Evolutionary conservation across 805 yeast species (phyloP).

Genomic region (Nakazawaea populi): DNA sequence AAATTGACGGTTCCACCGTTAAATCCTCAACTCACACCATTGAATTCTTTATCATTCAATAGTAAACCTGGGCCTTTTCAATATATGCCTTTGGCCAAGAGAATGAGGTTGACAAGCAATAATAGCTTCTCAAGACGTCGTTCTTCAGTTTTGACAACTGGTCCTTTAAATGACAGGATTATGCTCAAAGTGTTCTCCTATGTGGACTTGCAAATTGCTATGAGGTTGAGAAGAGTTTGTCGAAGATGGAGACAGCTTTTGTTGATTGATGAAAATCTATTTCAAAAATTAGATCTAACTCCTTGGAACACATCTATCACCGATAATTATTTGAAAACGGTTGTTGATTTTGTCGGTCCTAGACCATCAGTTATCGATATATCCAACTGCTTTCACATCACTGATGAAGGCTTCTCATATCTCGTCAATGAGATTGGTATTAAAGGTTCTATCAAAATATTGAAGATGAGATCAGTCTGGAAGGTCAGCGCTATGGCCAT

Average conservation of each 20-base stretch:
- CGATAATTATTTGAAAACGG: constrained; percentile 50
- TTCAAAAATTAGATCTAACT: constrained; percentile 46
- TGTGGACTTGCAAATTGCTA: constrained; percentile 50
- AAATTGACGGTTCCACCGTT: constrained; percentile 28
- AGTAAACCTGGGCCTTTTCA: constrained; percentile 30
- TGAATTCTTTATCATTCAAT: constrained; percentile 27
- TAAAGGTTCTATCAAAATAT: constrained; percentile 46
- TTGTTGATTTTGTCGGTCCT: constrained; percentile 66
- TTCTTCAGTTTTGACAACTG: constrained; percentile 51
- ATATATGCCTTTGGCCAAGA: constrained; percentile 48
- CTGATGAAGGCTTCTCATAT: constrained; percentile 69
- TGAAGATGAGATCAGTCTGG: constrained; percentile 69
- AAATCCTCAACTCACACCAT: constrained; percentile 31
- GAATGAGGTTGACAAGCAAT: constrained; percentile 42
- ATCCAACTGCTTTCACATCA: constrained; percentile 70
- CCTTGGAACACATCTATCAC: constrained; percentile 58
- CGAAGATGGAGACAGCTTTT: constrained; percentile 65
- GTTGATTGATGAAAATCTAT: constrained; percentile 48
- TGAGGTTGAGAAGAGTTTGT: constrained; percentile 55
- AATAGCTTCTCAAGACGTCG: constrained; percentile 40
- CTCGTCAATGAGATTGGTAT: constrained; percentile 69
- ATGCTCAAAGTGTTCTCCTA: constrained; percentile 47
- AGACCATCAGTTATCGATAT: constrained; percentile 57
- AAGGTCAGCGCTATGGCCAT: constrained; percentile 77
- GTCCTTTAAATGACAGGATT: constrained; percentile 58